Percentiles rank a stretch among this genome's conserved stretches.
These are phyloP conservation scores for Canna indica DNA, from an alignment of 176 grass and related monocot genomes.

Conservation along the genomic window DNA sequence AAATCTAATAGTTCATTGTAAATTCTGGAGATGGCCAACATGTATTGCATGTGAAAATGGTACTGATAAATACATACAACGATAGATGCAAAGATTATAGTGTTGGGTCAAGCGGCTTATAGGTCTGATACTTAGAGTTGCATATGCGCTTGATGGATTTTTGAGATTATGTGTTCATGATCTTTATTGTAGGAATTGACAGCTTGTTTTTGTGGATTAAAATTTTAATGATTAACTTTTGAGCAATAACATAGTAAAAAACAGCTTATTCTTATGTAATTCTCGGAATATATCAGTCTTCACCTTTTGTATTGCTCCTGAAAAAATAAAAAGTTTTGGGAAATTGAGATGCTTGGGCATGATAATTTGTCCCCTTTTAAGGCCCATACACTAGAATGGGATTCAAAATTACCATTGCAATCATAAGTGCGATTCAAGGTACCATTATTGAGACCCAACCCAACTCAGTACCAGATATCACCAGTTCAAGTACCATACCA, in stretches of 20 bases:
- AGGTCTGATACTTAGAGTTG: neutral
- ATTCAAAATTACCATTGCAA: neutral
- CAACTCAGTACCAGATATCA: no score
- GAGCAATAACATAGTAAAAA: no score
- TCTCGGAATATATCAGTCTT: neutral
- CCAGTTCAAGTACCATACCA: no score
- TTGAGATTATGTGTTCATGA: neutral
- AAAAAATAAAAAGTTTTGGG: neutral
- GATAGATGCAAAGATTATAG: no score
- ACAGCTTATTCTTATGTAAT: no score
- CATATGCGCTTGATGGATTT: neutral
- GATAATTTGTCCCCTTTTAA: neutral
- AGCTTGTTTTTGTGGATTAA: neutral
- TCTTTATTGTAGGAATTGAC: neutral
- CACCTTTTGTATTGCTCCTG: neutral
- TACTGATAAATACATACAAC: neutral
- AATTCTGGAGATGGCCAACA: neutral
- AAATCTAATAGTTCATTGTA: neutral
- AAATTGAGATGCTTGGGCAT: neutral
- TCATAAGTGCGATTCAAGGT: no score
- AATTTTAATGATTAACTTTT: neutral
- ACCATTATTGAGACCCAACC: no score
- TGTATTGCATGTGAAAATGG: neutral
- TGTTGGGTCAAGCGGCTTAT: neutral
- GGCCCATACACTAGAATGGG: neutral